Conservation (phyloP, 1,284 basidiomycete species). For the Boletellus deceptivus region DNA sequence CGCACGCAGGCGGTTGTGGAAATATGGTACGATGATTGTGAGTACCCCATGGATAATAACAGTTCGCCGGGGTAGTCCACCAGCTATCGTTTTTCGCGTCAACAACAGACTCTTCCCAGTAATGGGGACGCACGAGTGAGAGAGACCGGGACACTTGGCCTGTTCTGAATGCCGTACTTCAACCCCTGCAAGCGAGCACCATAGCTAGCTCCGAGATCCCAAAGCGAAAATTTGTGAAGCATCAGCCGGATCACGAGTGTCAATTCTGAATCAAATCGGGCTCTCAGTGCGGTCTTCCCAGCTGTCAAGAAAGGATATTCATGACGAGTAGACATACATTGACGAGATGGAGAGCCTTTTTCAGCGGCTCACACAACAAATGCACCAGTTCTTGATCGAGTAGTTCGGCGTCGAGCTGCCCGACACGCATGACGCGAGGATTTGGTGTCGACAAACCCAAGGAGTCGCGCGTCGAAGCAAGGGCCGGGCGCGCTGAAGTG, state of each 20-base stretch:
- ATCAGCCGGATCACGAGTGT: slow-evolving; percentile 71
- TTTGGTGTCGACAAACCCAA: slow-evolving; percentile 34
- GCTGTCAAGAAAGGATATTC: slow-evolving; percentile 11
- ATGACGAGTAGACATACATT: slow-evolving; percentile 49
- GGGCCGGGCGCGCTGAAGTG: slow-evolving; percentile 53
- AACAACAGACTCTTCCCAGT: slow-evolving; percentile 2
- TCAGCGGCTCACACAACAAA: slow-evolving; percentile 82
- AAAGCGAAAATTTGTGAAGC: slow-evolving; percentile 84
- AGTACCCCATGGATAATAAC: slow-evolving; percentile 71
- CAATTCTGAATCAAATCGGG: slow-evolving; percentile 81
- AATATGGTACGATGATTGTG: slow-evolving; percentile 78
- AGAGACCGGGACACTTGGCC: slow-evolving; percentile 34
- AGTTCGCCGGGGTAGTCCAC: slow-evolving; percentile 57
- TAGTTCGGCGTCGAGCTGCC: slow-evolving; percentile 90
- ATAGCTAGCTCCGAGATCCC: slow-evolving; percentile 82
- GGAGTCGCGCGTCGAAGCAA: slow-evolving; percentile 46
- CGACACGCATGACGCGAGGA: slow-evolving; percentile 72
- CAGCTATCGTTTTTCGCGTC: slow-evolving; percentile 43
- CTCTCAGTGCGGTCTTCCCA: slow-evolving; percentile 56
- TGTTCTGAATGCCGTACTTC: slow-evolving; percentile 44
- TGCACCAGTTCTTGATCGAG: slow-evolving; percentile 89
- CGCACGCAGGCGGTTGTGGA: slow-evolving; percentile 69
- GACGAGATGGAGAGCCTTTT: slow-evolving; percentile 68
- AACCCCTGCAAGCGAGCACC: slow-evolving; percentile 92
- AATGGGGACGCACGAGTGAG: slow-evolving; percentile 19